These are phyloP conservation scores for Ambrosia trifida DNA, from an alignment of 129 eudicot species.

Conservation along the genomic window DNA sequence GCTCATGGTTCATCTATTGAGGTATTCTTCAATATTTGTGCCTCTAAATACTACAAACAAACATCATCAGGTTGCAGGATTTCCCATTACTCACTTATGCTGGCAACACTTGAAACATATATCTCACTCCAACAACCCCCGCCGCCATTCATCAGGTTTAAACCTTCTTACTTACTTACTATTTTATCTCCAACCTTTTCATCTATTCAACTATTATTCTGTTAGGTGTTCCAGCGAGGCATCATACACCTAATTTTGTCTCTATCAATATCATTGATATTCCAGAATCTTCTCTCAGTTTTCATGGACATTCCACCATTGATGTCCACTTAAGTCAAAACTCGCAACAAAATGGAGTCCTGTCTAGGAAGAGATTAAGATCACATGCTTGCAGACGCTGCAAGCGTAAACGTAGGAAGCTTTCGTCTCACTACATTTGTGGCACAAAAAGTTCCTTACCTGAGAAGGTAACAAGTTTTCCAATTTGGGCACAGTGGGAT, in stretches of 20 bases:
- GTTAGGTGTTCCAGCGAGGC: slow-evolving; percentile 36
- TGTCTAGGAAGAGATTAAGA: slow-evolving; percentile 56
- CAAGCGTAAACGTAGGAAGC: slow-evolving; percentile 47
- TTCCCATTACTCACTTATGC: slow-evolving; percentile 47
- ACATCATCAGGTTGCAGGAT: slow-evolving; percentile 71
- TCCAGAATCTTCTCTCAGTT: slow-evolving; percentile 28
- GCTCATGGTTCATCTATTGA: slow-evolving; percentile 63
- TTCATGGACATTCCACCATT: slow-evolving; percentile 20
- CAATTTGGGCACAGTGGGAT: not conserved
- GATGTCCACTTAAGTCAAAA: slow-evolving; percentile 15
- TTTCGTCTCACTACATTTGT: slow-evolving; percentile 32
- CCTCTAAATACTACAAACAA: slow-evolving; percentile 50
- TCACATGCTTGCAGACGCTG: slow-evolving; percentile 56
- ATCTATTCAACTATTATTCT: not conserved
- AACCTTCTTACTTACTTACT: not conserved
- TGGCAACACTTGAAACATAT: slow-evolving; percentile 25
- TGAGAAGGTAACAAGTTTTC: slow-evolving; percentile 22
- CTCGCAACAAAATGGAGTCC: slow-evolving; percentile 31
- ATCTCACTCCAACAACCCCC: slow-evolving; percentile 23
- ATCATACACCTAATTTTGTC: slow-evolving; percentile 23
- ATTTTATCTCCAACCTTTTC: too few species aligned
- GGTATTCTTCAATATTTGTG: slow-evolving; percentile 57
- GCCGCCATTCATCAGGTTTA: slow-evolving; percentile 28
- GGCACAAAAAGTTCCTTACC: slow-evolving; percentile 20
- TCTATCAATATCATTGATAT: slow-evolving; percentile 24